Percentiles rank a stretch among this genome's conserved stretches.
phyloP scores from a whole-genome alignment of 2,329 filamentous ascomycete genomes.

The Penicillium aurantiogriseum region DNA sequence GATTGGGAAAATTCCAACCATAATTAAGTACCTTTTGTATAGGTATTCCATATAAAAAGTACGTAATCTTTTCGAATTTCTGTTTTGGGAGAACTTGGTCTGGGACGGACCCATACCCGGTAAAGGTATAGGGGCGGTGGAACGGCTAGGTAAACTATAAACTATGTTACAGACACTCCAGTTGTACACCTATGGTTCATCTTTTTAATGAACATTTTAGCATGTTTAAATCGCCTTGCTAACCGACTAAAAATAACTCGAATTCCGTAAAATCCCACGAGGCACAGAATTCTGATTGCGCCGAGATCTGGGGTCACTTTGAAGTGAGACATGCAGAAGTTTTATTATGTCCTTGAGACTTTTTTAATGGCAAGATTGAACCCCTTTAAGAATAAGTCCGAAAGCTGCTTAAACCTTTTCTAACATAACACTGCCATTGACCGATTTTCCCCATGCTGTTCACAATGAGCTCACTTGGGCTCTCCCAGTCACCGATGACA shows the following conservation, averaged over 20 bases:
- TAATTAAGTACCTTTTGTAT: no score
- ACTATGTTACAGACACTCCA: background rate
- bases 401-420: background rate
- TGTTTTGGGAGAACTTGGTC: no score
- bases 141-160: no score
- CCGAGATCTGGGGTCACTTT: background rate
- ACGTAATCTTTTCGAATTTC: no score
- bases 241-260: conserved; percentile 1
- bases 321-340: conserved; percentile 3
- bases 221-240: background rate
- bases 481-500: background rate
- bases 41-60: no score
- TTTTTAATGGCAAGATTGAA: background rate
- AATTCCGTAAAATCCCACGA: background rate
- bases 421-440: background rate
- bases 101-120: no score
- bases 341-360: background rate
- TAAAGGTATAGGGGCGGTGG: no score
- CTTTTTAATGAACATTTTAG: background rate
- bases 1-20: no score
- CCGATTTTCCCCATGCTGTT: background rate
- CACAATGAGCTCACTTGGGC: background rate
- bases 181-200: background rate
- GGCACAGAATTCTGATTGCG: conserved; percentile 2
- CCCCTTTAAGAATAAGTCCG: background rate